phyloP scores from a whole-genome alignment of 352 stramenopile species.

The Elongisporangium prolatum region DNA sequence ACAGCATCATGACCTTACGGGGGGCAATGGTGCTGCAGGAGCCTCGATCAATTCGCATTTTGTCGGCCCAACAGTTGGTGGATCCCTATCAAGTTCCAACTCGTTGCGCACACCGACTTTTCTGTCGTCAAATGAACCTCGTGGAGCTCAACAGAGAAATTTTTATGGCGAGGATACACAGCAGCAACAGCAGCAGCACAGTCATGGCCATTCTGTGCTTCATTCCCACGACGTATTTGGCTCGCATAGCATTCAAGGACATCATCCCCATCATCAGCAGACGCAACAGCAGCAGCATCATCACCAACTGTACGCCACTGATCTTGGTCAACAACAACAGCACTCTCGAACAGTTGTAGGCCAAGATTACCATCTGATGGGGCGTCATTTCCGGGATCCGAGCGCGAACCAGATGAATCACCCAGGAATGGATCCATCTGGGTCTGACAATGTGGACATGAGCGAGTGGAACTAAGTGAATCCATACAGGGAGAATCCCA shows the following conservation, averaged over 20 bases:
- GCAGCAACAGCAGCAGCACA: slow-evolving; percentile 8
- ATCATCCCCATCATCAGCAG: slow-evolving; percentile 31
- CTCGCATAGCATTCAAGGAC: slow-evolving; percentile 29
- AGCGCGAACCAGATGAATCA: slow-evolving; percentile 29
- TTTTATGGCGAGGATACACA: slow-evolving; percentile 44
- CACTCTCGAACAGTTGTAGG: slow-evolving; percentile 28
- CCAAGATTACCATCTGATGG: slow-evolving; percentile 49
- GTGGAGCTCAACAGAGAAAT: slow-evolving; percentile 13
- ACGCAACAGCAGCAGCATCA: slow-evolving; percentile 36
- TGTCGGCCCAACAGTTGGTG: neutral
- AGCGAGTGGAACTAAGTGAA: slow-evolving; percentile 41
- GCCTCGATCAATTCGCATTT: slow-evolving; percentile 9
- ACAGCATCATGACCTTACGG: slow-evolving; percentile 24
- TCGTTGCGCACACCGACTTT: slow-evolving; percentile 10
- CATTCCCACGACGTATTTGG: slow-evolving; percentile 47
- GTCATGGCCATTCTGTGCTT: slow-evolving; percentile 14
- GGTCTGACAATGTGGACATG: slow-evolving; percentile 53
- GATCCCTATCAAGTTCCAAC: slow-evolving; percentile 2
- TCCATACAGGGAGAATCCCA: neutral
- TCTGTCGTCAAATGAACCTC: slow-evolving; percentile 6
- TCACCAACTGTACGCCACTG: slow-evolving; percentile 17
- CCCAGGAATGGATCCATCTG: slow-evolving; percentile 41
- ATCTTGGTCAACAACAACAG: slow-evolving; percentile 17
- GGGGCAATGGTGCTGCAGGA: slow-evolving; percentile 5
- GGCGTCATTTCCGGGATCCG: slow-evolving; percentile 40